A percentile compares a stretch with the other conserved stretches of the same genome.
phyloP scores from a whole-genome alignment of 805 yeast species.

The Zygoascus bituminiphila region DNA sequence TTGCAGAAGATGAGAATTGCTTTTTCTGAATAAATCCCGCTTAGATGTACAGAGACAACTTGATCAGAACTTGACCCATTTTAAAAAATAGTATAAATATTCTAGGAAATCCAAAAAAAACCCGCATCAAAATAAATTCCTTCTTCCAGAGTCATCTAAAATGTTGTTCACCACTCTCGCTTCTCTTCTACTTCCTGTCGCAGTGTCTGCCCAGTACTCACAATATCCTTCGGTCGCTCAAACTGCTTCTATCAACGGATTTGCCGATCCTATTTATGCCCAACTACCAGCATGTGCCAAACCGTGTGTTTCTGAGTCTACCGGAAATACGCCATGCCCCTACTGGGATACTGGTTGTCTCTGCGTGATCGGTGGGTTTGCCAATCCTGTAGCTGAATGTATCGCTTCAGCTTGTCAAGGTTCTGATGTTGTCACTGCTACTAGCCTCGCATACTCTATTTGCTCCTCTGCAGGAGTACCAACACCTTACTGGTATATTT shows the following conservation, averaged over 20 bases:
- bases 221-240: conserved; percentile 40
- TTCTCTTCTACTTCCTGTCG: not conserved
- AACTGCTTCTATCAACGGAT: conserved; percentile 40
- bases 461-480: conserved; percentile 33
- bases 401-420: conserved; percentile 34
- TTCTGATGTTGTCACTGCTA: conserved; percentile 32
- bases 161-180: not conserved
- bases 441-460: conserved; percentile 36
- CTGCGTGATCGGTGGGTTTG: conserved; percentile 42
- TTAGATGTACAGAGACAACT: not conserved
- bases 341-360: conserved; percentile 47
- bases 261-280: conserved; percentile 37
- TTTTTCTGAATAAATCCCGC: not conserved
- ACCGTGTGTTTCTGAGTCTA: conserved; percentile 33
- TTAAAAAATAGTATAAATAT: not conserved
- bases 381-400: conserved; percentile 38
- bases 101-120: not conserved
- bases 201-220: conserved; percentile 15
- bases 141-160: not conserved
- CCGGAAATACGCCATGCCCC: conserved; percentile 40
- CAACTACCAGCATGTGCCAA: conserved; percentile 38
- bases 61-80: not conserved
- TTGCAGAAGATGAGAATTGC: not conserved
- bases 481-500: conserved; percentile 21
- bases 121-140: not conserved